Percentiles rank a stretch among this genome's conserved stretches.
phyloP scores from a whole-genome alignment of 768 basidiomycete species.

The Mycena albidolilacea region DNA sequence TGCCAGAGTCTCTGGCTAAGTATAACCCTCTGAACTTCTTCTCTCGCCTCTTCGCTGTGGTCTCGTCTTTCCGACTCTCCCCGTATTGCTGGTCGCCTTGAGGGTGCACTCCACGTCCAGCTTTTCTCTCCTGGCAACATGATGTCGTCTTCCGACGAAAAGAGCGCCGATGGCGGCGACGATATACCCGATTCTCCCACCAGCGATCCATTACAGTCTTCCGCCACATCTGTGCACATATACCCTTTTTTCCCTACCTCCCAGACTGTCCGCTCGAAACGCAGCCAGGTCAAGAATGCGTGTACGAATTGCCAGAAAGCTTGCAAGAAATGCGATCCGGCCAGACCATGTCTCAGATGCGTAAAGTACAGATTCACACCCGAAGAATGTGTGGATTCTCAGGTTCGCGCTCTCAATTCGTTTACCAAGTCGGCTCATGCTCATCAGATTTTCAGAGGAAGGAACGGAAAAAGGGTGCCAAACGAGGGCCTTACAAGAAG shows the following conservation, averaged over 20 bases:
- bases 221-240: constrained; percentile 75
- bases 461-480: constrained; percentile 77
- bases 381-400: constrained; percentile 91
- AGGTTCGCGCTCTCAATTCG: not conserved
- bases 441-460: constrained; percentile 60
- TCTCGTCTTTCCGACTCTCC: not conserved
- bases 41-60: constrained; percentile 18
- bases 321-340: constrained; percentile 92
- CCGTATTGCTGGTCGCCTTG: too few species aligned
- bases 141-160: constrained; percentile 53
- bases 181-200: constrained; percentile 41
- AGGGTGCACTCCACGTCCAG: not conserved
- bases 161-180: constrained; percentile 49
- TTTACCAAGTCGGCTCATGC: constrained; percentile 41
- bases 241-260: constrained; percentile 69
- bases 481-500: constrained; percentile 79
- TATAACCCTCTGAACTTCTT: constrained; percentile 17
- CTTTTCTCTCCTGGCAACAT: constrained; percentile 35
- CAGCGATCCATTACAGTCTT: constrained; percentile 54
- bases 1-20: constrained; percentile 25
- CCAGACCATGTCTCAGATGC: constrained; percentile 92
- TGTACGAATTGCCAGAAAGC: constrained; percentile 94
- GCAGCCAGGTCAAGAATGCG: constrained; percentile 92
- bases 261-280: constrained; percentile 42
- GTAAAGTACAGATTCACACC: constrained; percentile 84